A percentile compares a stretch with the other conserved stretches of the same genome.
phyloP scores from a whole-genome alignment of 352 stramenopile genomes.

The Phytophthora constricta region DNA sequence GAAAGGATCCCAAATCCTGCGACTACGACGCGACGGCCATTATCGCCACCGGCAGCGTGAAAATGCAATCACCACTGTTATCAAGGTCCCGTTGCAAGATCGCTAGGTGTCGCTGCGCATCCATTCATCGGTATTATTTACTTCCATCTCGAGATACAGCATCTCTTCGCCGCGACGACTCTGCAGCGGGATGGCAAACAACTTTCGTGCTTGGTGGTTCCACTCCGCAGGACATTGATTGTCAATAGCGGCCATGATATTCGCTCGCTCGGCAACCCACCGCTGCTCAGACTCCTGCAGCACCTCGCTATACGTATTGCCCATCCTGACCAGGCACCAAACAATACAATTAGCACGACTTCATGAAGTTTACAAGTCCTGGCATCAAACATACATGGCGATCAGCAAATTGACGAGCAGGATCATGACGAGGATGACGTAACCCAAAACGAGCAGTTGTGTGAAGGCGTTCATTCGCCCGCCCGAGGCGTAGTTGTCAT shows the following conservation, averaged over 20 bases:
- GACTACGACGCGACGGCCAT: constrained; percentile 11
- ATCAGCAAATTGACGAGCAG: constrained; percentile 74
- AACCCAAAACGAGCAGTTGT: constrained; percentile 60
- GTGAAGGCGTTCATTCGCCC: constrained; percentile 54
- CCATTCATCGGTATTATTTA: constrained; percentile 56
- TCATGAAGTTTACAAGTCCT: background rate
- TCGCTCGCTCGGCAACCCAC: constrained; percentile 68
- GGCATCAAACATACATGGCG: constrained; percentile 47
- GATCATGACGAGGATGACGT: constrained; percentile 72
- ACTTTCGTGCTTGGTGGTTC: constrained; percentile 43
- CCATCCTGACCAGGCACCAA: constrained; percentile 46
- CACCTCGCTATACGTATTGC: constrained; percentile 69
- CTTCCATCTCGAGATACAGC: constrained; percentile 57
- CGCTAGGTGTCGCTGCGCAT: constrained; percentile 26
- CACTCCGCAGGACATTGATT: constrained; percentile 46
- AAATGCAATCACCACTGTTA: constrained; percentile 2
- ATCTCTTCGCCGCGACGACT: constrained; percentile 43
- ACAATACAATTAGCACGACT: background rate
- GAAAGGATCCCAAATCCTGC: background rate
- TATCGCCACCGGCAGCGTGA: constrained; percentile 30
- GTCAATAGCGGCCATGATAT: constrained; percentile 72
- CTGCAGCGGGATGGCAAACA: constrained; percentile 51
- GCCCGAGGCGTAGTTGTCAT: constrained; percentile 56
- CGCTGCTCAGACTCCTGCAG: constrained; percentile 64
- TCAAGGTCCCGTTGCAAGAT: too few species aligned